A percentile compares a stretch with the other conserved stretches of the same genome.
These are phyloP conservation scores for Fusarium nygamai DNA, from an alignment of 2,329 filamentous ascomycete genomes.

Conservation along the genomic window DNA sequence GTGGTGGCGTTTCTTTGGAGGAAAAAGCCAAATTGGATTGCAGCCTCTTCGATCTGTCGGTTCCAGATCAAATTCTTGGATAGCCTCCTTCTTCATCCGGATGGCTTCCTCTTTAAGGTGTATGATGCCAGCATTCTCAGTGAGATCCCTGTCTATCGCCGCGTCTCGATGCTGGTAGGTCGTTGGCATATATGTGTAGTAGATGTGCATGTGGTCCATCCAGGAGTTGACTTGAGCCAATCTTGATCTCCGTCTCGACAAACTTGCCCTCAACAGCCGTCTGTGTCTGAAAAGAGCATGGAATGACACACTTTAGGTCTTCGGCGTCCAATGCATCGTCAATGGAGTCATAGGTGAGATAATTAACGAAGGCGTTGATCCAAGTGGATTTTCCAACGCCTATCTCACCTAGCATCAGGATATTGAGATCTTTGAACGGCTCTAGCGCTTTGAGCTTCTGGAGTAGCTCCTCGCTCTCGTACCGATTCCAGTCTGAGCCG, in stretches of 20 bases:
- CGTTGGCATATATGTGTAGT: background rate
- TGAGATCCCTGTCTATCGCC: background rate
- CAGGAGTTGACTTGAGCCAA: background rate
- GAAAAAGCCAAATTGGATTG: conserved; percentile 17
- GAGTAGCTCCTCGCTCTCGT: background rate
- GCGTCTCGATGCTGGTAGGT: background rate
- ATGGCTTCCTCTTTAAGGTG: conserved; percentile 1
- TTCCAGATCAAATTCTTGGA: conserved; percentile 8
- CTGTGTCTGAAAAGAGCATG: background rate
- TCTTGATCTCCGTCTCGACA: background rate
- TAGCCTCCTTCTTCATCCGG: background rate
- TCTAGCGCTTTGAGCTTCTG: background rate
- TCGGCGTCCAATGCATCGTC: background rate
- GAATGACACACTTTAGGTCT: background rate
- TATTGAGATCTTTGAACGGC: background rate
- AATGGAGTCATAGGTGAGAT: background rate
- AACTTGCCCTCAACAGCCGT: background rate
- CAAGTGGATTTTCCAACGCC: background rate
- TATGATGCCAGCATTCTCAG: background rate
- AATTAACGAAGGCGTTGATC: background rate
- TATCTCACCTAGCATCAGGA: conserved; percentile 45
- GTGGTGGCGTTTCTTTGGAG: conserved; percentile 7
- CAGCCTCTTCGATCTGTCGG: conserved; percentile 7
- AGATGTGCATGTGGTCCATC: conserved; percentile 24
- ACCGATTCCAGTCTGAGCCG: background rate